Base-by-base conservation (phyloP, 2,329 filamentous ascomycete species). In the Sclerotinia sclerotiorum region DNA sequence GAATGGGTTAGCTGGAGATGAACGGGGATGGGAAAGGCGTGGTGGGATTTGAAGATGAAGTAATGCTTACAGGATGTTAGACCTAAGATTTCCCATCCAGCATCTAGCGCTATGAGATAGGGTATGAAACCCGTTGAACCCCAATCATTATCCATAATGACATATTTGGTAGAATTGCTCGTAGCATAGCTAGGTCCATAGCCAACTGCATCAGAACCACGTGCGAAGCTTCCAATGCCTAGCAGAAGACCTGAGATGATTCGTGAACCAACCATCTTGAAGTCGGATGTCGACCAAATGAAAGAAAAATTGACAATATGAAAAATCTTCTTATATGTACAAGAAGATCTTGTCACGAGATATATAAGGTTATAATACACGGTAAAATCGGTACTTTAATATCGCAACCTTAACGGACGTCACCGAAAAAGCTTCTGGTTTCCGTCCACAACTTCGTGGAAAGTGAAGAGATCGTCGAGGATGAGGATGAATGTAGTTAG, bases 51-150 rank as follows among this genome's bases (percentile, higher is more conserved):
- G 11, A 10, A 46, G 17, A 24, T 5, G 2, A 24, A 54, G 6
- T n/a, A 15, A 7, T 63, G 17, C 63, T 56, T 65, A 74, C 70
- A 70, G 2, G 76, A 78, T 27, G 77, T 74, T 1, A 82, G 69
- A 4, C 79, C 82, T 0, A 84, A 74, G 15, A 84, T 75, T 39
- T 84, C 78, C 74, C 81, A 80, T 39, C 79, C 79, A 5, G 79
- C 79, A 60, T 82, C 79, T 3, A 83, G 73, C 17, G 81, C 80
- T 66, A 83, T 73, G 5, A 84, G 76, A 70, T 79, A 82, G 0
- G 81, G 79, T 21, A 82, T 79, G 72, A 82, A 82, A 7, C 77
- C 79, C 1, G 77, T 76, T 1, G 79, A 73, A 51, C 75, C 76
- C 81, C 81, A 83, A 74, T 84, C 81, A 70, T 83, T 67, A 21